Percentiles rank a stretch among this genome's conserved stretches.
These are phyloP conservation scores for Ceratorhiza oryzae-sativae DNA, from an alignment of 1,284 basidiomycete species.

Conservation along the genomic window DNA sequence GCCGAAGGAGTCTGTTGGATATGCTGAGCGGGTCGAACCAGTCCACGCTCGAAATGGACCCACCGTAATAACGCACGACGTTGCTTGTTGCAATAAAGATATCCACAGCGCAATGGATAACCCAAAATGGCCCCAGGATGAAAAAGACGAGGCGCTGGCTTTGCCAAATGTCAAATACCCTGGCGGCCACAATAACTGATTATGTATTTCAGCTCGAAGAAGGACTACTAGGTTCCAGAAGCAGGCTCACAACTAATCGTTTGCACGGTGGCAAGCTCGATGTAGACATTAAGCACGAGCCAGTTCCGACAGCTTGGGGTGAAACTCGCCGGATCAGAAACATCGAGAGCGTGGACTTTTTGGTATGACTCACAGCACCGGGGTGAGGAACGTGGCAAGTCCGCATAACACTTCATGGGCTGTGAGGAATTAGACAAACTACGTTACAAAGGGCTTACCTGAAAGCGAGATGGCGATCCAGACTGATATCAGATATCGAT, in stretches of 20 bases:
- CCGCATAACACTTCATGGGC: neutral
- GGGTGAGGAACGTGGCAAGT: neutral
- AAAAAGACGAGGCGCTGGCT: constrained; percentile 3
- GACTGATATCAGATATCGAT: constrained; percentile 11
- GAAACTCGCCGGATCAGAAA: neutral
- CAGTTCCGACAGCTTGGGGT: constrained; percentile 6
- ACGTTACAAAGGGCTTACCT: neutral
- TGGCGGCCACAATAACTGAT: constrained; percentile 6
- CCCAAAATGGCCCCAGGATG: constrained; percentile 10
- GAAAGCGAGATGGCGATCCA: neutral
- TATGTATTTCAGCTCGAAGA: neutral
- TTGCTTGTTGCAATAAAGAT: constrained; percentile 8
- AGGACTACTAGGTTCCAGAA: too few relatives aligned
- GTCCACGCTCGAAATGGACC: neutral
- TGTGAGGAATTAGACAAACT: neutral
- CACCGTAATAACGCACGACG: neutral
- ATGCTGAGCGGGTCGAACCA: too few relatives aligned
- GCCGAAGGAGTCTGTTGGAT: neutral
- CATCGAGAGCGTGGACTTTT: too few relatives aligned
- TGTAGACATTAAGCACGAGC: neutral
- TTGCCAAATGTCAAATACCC: constrained; percentile 19
- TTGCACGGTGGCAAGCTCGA: constrained; percentile 1
- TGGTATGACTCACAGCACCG: neutral
- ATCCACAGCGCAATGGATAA: constrained; percentile 3
- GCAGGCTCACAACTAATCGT: constrained; percentile 7